phyloP scores from a whole-genome alignment of 495 filamentous ascomycete genomes.

The Trypethelium eluteriae region DNA sequence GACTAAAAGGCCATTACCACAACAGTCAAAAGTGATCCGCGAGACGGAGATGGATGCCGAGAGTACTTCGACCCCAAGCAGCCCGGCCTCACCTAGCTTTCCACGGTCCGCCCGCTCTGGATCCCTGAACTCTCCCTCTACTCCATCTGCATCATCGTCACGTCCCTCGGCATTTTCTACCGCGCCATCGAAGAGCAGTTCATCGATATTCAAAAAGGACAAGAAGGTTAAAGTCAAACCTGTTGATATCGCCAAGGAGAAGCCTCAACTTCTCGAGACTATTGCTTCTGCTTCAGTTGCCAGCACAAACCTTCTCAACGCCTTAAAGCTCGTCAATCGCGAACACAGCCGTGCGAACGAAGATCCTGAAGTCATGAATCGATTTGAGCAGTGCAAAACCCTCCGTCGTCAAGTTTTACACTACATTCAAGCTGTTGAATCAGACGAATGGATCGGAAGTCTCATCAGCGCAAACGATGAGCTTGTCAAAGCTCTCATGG shows the following conservation, averaged over 20 bases:
- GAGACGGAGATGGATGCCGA: constrained; percentile 59
- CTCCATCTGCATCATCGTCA: constrained; percentile 18
- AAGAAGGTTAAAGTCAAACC: constrained; percentile 45
- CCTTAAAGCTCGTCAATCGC: constrained; percentile 81
- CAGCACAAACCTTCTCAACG: constrained; percentile 83
- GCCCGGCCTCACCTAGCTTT: constrained; percentile 8
- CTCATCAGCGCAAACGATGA: constrained; percentile 43
- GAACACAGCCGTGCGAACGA: constrained; percentile 83
- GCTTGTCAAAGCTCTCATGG: constrained; percentile 83
- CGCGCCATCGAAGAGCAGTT: constrained; percentile 16
- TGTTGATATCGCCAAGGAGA: constrained; percentile 84
- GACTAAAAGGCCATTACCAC: constrained; percentile 54
- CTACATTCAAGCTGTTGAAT: constrained; percentile 55
- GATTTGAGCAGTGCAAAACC: constrained; percentile 79
- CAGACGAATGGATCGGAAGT: constrained; percentile 42
- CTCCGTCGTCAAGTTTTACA: constrained; percentile 76
- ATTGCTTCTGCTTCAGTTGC: constrained; percentile 82
- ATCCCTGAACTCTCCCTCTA: not conserved
- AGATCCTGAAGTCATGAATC: constrained; percentile 62
- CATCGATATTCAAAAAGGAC: constrained; percentile 38
- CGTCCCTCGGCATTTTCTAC: constrained; percentile 15
- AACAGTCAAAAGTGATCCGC: constrained; percentile 70
- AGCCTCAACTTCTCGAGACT: constrained; percentile 68
- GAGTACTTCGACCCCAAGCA: constrained; percentile 32
- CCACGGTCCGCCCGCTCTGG: constrained; percentile 9